Evolutionary conservation across 345 rosid species (phyloP), one percentile per base, ranked within the genome.

Genomic region (Raphanus raphanistrum): DNA sequence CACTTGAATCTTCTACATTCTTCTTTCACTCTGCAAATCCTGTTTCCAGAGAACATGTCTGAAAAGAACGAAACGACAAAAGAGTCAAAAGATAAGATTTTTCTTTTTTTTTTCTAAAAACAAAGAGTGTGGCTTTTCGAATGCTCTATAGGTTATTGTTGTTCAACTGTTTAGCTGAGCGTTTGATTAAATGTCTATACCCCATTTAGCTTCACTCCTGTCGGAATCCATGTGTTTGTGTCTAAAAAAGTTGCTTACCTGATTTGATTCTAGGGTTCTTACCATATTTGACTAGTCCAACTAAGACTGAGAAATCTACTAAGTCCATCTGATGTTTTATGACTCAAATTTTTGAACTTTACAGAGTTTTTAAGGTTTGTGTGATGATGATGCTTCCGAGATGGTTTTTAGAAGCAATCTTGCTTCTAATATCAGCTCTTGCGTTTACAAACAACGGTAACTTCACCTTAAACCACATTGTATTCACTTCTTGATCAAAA

Each of bases 331-430:
- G 36, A 17, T 75, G 68, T 33, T 68, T 6, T 41, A 29, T 43
- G 16, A 17, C 72, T 55, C 41, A 67, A 7, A 16, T 71, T 48
- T 28, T 60, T 73, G 43, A 68, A 78, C 63, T 45, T 72, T n/a
- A 66, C 25, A 65, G 2, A 27, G 1, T 13, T 27, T 63, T 61
- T 75, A 61, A 64, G 29, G 26, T 21, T 21, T 21, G 73, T 67
- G 50, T 64, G 65, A 93, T 88, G 95, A 93, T 88, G 95, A 82
- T 87, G 86, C 80, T 63, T 78, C 73, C 68, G 13, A 86, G 79
- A 86, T 82, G 87, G 84, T 74, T 81, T 73, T 80, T 82, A 80
- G 76, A 76, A 62, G 41, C 80, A 43, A 43, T 82, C 75, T 67
- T 90, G 72, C 87, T 88, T 38, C 68, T 86, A n/a, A 17, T 82